Base-by-base conservation (phyloP, 345 rosid species). In the Gynandropsis gynandra region DNA sequence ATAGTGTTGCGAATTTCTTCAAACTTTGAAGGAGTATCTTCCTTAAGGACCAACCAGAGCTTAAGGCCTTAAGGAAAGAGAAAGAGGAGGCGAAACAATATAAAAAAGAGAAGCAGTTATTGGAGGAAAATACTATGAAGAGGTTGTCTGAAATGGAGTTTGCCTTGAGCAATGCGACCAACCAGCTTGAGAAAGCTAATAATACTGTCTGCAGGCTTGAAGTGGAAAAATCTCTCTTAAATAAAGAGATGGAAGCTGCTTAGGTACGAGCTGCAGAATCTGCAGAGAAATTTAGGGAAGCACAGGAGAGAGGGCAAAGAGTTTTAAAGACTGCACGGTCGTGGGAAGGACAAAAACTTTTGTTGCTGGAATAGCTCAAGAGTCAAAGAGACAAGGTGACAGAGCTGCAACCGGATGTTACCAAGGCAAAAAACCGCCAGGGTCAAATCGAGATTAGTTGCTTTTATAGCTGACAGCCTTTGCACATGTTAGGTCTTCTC, bases 111-210 rank as follows among this genome's bases (percentile, higher is more conserved):
- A 92, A 80, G 64, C 80, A 73, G 52, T 58, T 67, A 64, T 53
- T 80, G 71, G 96, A 84, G 74, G 95, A 87, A 59, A 92, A 64
- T 68, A 82, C 88, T 11, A 73, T 68, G 86, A 92, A 87, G 72
- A 87, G 84, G 70, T 93, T 87, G 9, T 54, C 74, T 10, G 95
- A 87, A 72, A 82, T 79, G 98, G 95, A 92, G 55, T 74, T 73
- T 37, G 89, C 88, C 16, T 57, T 92, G 65, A 61, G 64, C 50
- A 92, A 87, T 72, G 82, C 89, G 15, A 66, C 87, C 19, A 87
- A 82, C 47, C 96, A 92, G 71, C 81, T 84, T 43, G 96, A 80
- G 61, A 76, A 71, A 42, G 87, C 93, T 33, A 85, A 79, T 70
- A 64, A 76, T 66, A 64, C 86, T 36, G 84, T 81, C 50, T 75